Percentiles rank a stretch among this genome's conserved stretches.
These are phyloP conservation scores for Pseudevernia furfuracea DNA, from an alignment of 495 filamentous ascomycete species.

Conservation along the genomic window DNA sequence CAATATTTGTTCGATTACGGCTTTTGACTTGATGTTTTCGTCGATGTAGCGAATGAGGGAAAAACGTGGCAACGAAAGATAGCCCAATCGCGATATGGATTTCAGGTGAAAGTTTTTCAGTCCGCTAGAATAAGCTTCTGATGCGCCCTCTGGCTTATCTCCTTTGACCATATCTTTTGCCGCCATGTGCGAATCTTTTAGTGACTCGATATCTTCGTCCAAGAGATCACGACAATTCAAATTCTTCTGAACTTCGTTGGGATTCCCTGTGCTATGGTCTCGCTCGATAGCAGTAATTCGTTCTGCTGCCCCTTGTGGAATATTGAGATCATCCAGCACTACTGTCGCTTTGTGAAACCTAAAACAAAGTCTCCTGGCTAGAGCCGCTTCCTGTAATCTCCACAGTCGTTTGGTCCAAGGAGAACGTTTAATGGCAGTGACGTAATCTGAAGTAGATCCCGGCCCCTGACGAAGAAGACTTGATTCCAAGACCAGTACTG, in stretches of 20 bases:
- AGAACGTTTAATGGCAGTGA: neutral
- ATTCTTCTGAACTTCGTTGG: neutral
- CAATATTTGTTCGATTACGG: neutral
- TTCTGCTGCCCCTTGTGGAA: neutral
- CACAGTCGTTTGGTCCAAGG: constrained; percentile 1
- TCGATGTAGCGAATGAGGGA: neutral
- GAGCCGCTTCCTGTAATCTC: neutral
- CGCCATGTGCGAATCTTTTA: neutral
- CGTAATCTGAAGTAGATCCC: neutral
- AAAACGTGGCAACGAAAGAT: constrained; percentile 4
- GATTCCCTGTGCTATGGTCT: neutral
- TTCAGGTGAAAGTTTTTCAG: neutral
- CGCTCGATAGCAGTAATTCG: neutral
- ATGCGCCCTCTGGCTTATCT: neutral
- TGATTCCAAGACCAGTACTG: constrained; percentile 1
- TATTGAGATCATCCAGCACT: neutral
- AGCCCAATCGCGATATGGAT: neutral
- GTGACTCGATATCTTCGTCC: neutral
- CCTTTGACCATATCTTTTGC: neutral
- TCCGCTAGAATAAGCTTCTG: neutral
- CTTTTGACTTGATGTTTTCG: neutral
- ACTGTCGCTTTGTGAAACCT: neutral
- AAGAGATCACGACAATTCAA: neutral
- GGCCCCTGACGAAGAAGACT: neutral
- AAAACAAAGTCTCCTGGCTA: neutral